Conservation (phyloP, 1,284 basidiomycete species). For the Wallemia hederae region DNA sequence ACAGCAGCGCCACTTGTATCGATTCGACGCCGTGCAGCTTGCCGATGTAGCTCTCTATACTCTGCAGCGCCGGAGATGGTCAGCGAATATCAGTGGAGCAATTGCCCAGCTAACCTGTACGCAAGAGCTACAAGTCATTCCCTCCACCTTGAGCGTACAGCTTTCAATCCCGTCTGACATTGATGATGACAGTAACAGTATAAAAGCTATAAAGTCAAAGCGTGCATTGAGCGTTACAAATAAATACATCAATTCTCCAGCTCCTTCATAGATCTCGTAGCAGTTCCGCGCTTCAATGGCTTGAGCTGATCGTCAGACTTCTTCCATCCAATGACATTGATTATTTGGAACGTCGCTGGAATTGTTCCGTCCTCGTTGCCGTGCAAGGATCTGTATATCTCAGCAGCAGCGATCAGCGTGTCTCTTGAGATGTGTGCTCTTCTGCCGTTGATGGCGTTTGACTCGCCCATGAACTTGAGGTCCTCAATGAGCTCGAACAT, state of each 20-base stretch:
- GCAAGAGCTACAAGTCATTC: constrained; percentile 74
- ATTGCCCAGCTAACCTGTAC: constrained; percentile 33
- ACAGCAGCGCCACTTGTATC: constrained; percentile 70
- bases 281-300: not conserved
- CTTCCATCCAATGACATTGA: constrained; percentile 31
- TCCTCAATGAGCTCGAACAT: constrained; percentile 94
- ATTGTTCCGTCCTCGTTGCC: constrained; percentile 52
- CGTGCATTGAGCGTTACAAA: not conserved
- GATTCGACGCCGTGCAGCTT: constrained; percentile 55
- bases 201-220: not conserved
- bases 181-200: not conserved
- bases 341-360: constrained; percentile 84
- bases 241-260: not conserved
- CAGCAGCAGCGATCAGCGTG: constrained; percentile 62
- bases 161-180: not conserved
- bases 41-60: constrained; percentile 77
- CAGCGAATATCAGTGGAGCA: not conserved
- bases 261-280: not conserved
- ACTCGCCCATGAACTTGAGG: constrained; percentile 82
- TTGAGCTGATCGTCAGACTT: not conserved
- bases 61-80: constrained; percentile 9
- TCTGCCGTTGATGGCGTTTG: constrained; percentile 62
- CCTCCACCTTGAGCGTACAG: constrained; percentile 34
- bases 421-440: constrained; percentile 46
- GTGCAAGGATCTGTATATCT: constrained; percentile 82